Percentiles rank a stretch among this genome's conserved stretches.
Evolutionary conservation across 2,329 filamentous ascomycete genomes (phyloP).

Genomic region (Cytospora piceae): DNA sequence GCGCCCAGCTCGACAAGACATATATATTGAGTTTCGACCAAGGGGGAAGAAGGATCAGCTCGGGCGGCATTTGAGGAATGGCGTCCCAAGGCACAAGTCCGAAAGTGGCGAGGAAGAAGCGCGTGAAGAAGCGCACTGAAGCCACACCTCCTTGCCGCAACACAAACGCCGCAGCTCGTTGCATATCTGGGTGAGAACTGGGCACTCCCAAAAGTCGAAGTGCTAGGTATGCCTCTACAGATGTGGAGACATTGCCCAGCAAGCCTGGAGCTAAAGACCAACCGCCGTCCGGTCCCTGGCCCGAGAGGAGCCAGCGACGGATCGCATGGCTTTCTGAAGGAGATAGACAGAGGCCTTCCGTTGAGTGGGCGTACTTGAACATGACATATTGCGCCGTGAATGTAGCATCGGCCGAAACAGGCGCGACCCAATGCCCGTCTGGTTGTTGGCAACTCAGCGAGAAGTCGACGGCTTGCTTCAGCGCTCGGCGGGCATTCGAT

Average conservation of each 20-base stretch:
- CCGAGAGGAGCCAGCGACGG: slow-evolving; percentile 1
- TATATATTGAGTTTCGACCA: slow-evolving; percentile 39
- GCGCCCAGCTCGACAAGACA: slow-evolving; percentile 37
- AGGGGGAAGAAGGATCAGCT: slow-evolving; percentile 40
- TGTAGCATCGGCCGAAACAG: slow-evolving; percentile 7
- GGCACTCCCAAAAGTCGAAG: slow-evolving; percentile 38
- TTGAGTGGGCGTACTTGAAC: slow-evolving; percentile 8
- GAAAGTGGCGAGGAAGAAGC: slow-evolving; percentile 32
- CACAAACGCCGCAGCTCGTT: slow-evolving; percentile 34
- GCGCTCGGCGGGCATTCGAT: slow-evolving; percentile 1
- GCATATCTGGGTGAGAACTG: slow-evolving; percentile 29
- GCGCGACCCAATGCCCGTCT: slow-evolving; percentile 8
- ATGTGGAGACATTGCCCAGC: slow-evolving; percentile 31
- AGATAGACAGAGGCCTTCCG: not conserved
- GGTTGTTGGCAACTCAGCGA: slow-evolving; percentile 10
- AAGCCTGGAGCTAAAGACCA: slow-evolving; percentile 3
- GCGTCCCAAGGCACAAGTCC: slow-evolving; percentile 42
- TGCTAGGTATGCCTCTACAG: slow-evolving; percentile 40
- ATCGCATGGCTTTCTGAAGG: not conserved
- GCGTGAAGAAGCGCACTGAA: slow-evolving; percentile 36
- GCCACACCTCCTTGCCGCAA: slow-evolving; percentile 36
- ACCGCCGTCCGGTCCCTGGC: not conserved
- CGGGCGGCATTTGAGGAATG: slow-evolving; percentile 39
- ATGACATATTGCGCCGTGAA: slow-evolving; percentile 14
- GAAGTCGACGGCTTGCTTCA: slow-evolving; percentile 11